phyloP scores from a whole-genome alignment of 2,329 filamentous ascomycete genomes.

The Scolecobasidium constrictum region DNA sequence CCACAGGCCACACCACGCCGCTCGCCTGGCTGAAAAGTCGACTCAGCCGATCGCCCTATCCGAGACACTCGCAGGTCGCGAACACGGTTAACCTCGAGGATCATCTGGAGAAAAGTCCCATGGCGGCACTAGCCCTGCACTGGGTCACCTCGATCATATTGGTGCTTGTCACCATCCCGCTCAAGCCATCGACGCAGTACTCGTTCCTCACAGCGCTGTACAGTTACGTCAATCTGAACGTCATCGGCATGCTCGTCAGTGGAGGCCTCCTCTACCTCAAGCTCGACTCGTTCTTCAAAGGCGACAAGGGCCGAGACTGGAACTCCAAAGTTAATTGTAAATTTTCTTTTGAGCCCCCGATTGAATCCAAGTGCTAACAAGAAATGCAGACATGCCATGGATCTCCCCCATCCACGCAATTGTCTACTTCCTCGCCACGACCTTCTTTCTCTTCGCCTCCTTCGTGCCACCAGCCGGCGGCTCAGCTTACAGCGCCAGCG shows the following conservation, averaged over 20 bases:
- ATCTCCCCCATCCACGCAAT: slow-evolving; percentile 15
- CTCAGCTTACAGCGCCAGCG: not conserved
- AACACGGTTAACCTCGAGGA: slow-evolving; percentile 11
- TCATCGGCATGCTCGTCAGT: slow-evolving; percentile 22
- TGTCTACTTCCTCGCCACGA: slow-evolving; percentile 14
- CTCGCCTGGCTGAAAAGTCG: not conserved
- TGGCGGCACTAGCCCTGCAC: slow-evolving; percentile 27
- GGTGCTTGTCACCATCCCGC: slow-evolving; percentile 18
- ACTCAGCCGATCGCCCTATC: slow-evolving; percentile 7
- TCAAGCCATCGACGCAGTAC: slow-evolving; percentile 18
- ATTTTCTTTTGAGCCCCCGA: too few species aligned
- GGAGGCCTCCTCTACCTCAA: slow-evolving; percentile 23
- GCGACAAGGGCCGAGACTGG: slow-evolving; percentile 3
- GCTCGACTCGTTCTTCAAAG: slow-evolving; percentile 6
- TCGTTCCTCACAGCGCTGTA: slow-evolving; percentile 25
- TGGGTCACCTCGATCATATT: slow-evolving; percentile 26
- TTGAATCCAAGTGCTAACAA: too few species aligned
- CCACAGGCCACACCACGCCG: slow-evolving; percentile 13
- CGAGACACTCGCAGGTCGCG: too few species aligned
- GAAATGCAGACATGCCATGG: too few species aligned
- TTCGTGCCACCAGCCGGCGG: slow-evolving; percentile 11
- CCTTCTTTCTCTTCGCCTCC: slow-evolving; percentile 15
- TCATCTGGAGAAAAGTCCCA: slow-evolving; percentile 24
- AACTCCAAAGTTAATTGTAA: slow-evolving; percentile 2
- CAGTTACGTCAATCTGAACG: slow-evolving; percentile 28